Evolutionary conservation across 805 yeast species (phyloP), one percentile per base, ranked within the genome.

Genomic region (Saccharomycopsis fibuligera): DNA sequence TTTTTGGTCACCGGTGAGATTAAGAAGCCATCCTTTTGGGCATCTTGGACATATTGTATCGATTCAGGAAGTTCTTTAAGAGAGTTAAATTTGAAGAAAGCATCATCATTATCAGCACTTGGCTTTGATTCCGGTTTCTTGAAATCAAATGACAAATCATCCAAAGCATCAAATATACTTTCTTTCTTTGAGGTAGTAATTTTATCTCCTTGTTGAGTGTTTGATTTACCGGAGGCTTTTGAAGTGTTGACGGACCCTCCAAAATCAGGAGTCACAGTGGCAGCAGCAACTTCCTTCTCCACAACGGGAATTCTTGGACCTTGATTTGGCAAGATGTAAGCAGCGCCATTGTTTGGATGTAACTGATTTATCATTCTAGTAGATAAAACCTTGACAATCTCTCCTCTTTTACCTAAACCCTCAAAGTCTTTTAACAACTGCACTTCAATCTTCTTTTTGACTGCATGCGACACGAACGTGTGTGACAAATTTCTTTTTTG

Each of bases 331-430:
- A 73, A 61, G 21, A 87, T 72, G 59, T 87, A 89, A 17, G 78
- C 74, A 2, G 96, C 96, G 39, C 87, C 85, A 58, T 86, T 81
- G 52, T 69, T 58, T 38, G 78, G 76, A 58, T 87, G 87, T 49
- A 89, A 73, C 57, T 68, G 76, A 66, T 86, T 86, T 60, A 91
- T 78, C 96, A 89, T 89, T 54, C 77, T 70, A 21, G 88, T 85
- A 27, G 96, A 89, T 54, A 78, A 74, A 17, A 89, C 96, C 31
- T 75, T 69, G 25, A 83, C 72, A 39, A 89, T 73, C 67, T 89
- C 83, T 31, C 96, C 96, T 52, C 67, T 69, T 21, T 30, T 49
- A 19, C 95, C 95, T 48, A 82, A 65, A 12, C 73, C 74, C 27
- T 79, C 76, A 60, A 78, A 74, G 58, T 86, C 86, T 58, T 70